phyloP scores from a whole-genome alignment of 768 basidiomycete genomes.

The Trametes meyenii region DNA sequence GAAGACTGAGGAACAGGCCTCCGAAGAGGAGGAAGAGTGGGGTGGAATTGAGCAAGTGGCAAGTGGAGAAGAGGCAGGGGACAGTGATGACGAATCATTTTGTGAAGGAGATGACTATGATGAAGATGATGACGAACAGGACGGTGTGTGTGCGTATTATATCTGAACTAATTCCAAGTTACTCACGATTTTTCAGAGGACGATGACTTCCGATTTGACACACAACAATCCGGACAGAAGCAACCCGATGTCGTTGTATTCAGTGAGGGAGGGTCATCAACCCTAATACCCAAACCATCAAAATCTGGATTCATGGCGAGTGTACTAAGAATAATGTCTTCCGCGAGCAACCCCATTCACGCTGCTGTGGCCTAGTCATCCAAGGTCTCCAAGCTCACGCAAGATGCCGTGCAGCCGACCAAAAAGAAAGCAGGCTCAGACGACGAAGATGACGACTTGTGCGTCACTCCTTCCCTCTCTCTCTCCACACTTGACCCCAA shows the following conservation, averaged over 20 bases:
- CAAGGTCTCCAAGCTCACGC: constrained; percentile 64
- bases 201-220: constrained; percentile 40
- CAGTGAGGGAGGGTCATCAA: constrained; percentile 39
- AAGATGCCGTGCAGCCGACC: constrained; percentile 32
- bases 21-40: constrained; percentile 45
- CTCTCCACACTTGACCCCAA: not conserved
- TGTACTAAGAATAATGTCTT: constrained; percentile 9
- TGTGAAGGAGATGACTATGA: not conserved
- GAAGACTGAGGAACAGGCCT: constrained; percentile 22
- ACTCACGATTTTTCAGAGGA: constrained; percentile 36
- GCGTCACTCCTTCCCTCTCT: constrained; percentile 6
- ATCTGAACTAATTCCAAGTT: not conserved
- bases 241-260: constrained; percentile 61
- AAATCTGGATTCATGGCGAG: constrained; percentile 76
- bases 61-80: constrained; percentile 14
- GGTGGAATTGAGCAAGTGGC: constrained; percentile 35
- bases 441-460: constrained; percentile 61
- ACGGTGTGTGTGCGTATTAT: not conserved
- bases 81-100: not conserved
- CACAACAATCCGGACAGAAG: not conserved
- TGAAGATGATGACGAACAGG: not conserved
- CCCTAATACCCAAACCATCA: constrained; percentile 34
- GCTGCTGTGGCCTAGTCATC: constrained; percentile 58
- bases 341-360: not conserved
- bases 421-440: constrained; percentile 33